Conservation (phyloP, 345 rosid species). For the Gossypium thurberi region DNA sequence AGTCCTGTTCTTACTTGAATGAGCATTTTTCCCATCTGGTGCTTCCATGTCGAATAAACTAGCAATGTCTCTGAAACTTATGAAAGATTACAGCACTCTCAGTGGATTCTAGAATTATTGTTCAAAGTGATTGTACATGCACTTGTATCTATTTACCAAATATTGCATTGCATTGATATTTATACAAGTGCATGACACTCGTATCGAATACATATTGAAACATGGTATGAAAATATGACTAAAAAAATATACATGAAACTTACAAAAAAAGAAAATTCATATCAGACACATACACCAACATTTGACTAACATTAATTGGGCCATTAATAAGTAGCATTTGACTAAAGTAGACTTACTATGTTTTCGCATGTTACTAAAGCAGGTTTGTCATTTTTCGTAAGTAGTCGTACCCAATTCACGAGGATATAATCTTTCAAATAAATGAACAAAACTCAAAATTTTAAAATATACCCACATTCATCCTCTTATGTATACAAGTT, state of each 20-base stretch:
- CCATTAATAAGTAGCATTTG: no score
- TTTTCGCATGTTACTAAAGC: no score
- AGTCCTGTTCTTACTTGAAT: slow-evolving; percentile 17
- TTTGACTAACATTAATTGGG: no score
- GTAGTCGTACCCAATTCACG: neutral
- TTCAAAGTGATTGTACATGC: neutral
- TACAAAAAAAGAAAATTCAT: no score
- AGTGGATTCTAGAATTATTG: neutral
- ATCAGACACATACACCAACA: no score
- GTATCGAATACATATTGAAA: no score
- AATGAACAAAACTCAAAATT: neutral
- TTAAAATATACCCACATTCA: neutral
- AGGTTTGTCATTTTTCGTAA: no score
- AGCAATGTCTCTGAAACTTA: neutral
- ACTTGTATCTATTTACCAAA: neutral
- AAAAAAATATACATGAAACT: no score
- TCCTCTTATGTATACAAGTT: neutral
- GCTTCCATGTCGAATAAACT: neutral
- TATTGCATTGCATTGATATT: no score
- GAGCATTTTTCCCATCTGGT: neutral
- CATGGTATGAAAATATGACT: no score
- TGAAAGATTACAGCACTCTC: neutral
- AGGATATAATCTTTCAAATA: neutral
- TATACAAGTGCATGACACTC: no score
- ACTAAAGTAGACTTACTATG: no score